These are phyloP conservation scores for Tephrocybe sp. DNA, from an alignment of 768 basidiomycete genomes.

Conservation along the genomic window DNA sequence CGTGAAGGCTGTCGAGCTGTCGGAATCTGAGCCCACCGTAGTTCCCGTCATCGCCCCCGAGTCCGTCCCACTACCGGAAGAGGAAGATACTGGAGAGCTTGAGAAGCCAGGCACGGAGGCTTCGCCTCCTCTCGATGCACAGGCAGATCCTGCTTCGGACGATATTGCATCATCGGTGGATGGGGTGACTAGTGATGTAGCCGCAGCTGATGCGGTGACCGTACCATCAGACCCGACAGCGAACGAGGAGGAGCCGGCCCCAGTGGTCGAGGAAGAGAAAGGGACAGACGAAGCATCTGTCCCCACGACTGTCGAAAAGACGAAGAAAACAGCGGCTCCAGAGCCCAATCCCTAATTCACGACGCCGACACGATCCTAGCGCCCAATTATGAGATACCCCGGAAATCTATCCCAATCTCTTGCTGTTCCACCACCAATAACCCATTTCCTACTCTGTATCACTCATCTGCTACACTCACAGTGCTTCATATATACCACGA, in stretches of 20 bases:
- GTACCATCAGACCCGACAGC: background rate
- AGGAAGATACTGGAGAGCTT: slow-evolving; percentile 34
- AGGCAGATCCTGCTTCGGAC: slow-evolving; percentile 7
- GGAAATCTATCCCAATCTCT: slow-evolving; percentile 8
- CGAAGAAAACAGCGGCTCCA: slow-evolving; percentile 6
- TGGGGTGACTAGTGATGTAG: slow-evolving; percentile 1
- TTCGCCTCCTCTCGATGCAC: slow-evolving; percentile 20
- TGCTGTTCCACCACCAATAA: slow-evolving; percentile 8
- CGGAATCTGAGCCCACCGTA: slow-evolving; percentile 31
- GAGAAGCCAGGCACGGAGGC: slow-evolving; percentile 28
- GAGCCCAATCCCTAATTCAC: slow-evolving; percentile 6
- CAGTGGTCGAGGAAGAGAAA: background rate
- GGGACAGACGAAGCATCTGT: background rate
- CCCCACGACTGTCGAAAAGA: background rate
- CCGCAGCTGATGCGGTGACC: background rate
- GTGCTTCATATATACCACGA: slow-evolving; percentile 13
- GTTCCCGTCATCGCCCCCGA: slow-evolving; percentile 25
- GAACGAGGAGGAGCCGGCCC: background rate
- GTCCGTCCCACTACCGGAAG: slow-evolving; percentile 39
- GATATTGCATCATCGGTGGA: slow-evolving; percentile 13
- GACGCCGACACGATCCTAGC: slow-evolving; percentile 1
- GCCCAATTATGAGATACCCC: slow-evolving; percentile 14
- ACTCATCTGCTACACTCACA: slow-evolving; percentile 9
- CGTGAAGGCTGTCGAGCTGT: slow-evolving; percentile 67
- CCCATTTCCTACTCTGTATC: slow-evolving; percentile 12